phyloP scores from a whole-genome alignment of 768 basidiomycete species.

The Grammothele lineata region DNA sequence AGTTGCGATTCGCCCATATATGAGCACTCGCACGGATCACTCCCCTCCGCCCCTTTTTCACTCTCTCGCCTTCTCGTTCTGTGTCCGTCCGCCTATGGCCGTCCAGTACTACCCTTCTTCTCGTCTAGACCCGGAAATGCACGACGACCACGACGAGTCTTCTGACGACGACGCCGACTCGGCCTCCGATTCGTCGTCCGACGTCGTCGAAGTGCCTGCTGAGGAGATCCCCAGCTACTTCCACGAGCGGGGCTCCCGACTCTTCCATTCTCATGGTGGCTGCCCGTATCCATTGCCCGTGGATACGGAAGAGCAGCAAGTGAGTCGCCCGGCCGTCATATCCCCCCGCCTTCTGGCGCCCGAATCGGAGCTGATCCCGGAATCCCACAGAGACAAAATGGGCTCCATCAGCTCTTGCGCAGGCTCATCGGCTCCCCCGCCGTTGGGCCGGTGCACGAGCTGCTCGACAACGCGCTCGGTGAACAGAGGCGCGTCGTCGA shows the following conservation, averaged over 20 bases:
- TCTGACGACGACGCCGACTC: conserved; percentile 31
- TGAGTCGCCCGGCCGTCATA: conserved; percentile 30
- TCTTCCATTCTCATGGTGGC: conserved; percentile 62
- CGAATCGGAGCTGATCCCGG: too few relatives aligned
- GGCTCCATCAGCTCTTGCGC: conserved; percentile 45
- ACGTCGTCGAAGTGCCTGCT: conserved; percentile 41
- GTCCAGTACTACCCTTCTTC: conserved; percentile 4
- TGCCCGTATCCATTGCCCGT: conserved; percentile 72
- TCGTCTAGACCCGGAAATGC: conserved; percentile 7
- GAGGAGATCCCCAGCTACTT: conserved; percentile 63
- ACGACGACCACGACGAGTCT: conserved; percentile 2
- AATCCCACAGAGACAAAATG: conserved; percentile 45
- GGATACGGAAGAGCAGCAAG: conserved; percentile 65
- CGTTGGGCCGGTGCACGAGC: conserved; percentile 54
- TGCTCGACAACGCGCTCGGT: conserved; percentile 38
- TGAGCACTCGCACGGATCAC: conserved; percentile 12
- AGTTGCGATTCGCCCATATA: conserved; percentile 17
- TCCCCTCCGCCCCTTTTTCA: conserved; percentile 20
- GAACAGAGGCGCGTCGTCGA: conserved; percentile 58
- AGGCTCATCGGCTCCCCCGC: conserved; percentile 52
- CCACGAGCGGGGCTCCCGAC: conserved; percentile 49
- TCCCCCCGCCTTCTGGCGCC: neutral
- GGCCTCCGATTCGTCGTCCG: conserved; percentile 39
- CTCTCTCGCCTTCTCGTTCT: conserved; percentile 19
- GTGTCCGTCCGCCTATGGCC: conserved; percentile 8